Evolutionary conservation across 192 early-diverging fungal genomes (phyloP).

Genomic region (Mortierella alpina): DNA sequence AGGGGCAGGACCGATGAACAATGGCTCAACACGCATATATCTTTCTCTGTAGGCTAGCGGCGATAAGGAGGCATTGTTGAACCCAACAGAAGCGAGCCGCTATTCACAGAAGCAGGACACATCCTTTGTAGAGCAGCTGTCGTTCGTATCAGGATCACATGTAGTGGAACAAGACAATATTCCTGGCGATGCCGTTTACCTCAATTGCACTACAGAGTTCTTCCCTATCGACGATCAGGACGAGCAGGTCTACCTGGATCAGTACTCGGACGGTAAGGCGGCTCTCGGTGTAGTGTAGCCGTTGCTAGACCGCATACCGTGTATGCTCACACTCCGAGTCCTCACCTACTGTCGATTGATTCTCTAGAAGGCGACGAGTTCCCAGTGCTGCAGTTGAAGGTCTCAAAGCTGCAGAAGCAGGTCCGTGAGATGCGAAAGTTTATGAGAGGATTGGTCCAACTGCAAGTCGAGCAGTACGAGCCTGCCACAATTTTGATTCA

Average conservation of each 20-base stretch:
- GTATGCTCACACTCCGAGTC: background rate
- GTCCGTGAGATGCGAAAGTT: slow-evolving; percentile 53
- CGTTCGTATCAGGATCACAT: slow-evolving; percentile 17
- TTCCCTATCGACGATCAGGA: slow-evolving; percentile 51
- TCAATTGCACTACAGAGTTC: slow-evolving; percentile 47
- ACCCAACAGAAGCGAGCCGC: slow-evolving; percentile 12
- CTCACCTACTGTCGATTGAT: background rate
- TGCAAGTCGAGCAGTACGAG: slow-evolving; percentile 51
- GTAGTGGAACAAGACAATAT: slow-evolving; percentile 5
- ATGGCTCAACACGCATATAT: background rate
- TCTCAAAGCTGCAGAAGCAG: slow-evolving; percentile 48
- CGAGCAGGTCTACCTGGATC: slow-evolving; percentile 47
- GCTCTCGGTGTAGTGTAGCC: background rate
- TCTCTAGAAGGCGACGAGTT: slow-evolving; percentile 36
- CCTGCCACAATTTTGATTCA: slow-evolving; percentile 53
- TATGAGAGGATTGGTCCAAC: slow-evolving; percentile 44
- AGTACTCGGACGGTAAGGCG: slow-evolving; percentile 39
- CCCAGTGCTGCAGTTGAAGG: slow-evolving; percentile 38
- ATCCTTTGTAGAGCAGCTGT: slow-evolving; percentile 44
- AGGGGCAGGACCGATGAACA: background rate
- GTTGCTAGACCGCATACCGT: background rate
- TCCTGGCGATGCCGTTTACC: slow-evolving; percentile 27
- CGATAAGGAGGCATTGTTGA: background rate
- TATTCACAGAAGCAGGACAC: slow-evolving; percentile 21
- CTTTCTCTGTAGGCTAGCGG: background rate